A percentile compares a stretch with the other conserved stretches of the same genome.
phyloP scores from a whole-genome alignment of 1,284 basidiomycete species.

The Irpex lacteus region DNA sequence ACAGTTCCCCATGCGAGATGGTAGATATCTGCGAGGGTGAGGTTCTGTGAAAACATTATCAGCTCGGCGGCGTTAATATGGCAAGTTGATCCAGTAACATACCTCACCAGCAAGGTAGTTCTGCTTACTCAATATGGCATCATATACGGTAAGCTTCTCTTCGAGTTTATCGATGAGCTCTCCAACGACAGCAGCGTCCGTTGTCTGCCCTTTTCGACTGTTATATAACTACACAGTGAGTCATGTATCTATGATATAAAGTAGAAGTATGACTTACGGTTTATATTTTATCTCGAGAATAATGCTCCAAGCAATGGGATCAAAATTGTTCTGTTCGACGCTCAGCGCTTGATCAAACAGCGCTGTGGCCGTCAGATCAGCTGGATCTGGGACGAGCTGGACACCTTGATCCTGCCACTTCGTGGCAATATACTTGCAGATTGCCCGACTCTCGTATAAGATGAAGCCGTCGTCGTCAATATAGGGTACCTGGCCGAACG shows the following conservation, averaged over 20 bases:
- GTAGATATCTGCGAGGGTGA: constrained; percentile 51
- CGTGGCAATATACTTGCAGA: constrained; percentile 44
- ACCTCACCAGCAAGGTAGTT: constrained; percentile 48
- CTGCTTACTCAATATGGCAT: constrained; percentile 41
- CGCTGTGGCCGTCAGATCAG: constrained; percentile 34
- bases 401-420: constrained; percentile 41
- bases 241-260: neutral
- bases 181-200: neutral
- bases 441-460: constrained; percentile 53
- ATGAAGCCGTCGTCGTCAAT: constrained; percentile 50
- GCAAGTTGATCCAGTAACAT: neutral
- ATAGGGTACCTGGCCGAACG: constrained; percentile 67
- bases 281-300: constrained; percentile 46
- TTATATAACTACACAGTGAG: neutral
- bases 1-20: constrained; percentile 46
- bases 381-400: constrained; percentile 27
- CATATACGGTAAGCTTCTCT: constrained; percentile 41
- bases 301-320: constrained; percentile 38
- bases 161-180: constrained; percentile 7
- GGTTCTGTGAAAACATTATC: constrained; percentile 23
- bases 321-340: constrained; percentile 55
- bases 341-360: constrained; percentile 22
- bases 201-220: neutral
- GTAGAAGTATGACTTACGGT: constrained; percentile 34
- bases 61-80: neutral